phyloP scores from a whole-genome alignment of 2,329 filamentous ascomycete genomes.

The Endoconidiophora laricicola region DNA sequence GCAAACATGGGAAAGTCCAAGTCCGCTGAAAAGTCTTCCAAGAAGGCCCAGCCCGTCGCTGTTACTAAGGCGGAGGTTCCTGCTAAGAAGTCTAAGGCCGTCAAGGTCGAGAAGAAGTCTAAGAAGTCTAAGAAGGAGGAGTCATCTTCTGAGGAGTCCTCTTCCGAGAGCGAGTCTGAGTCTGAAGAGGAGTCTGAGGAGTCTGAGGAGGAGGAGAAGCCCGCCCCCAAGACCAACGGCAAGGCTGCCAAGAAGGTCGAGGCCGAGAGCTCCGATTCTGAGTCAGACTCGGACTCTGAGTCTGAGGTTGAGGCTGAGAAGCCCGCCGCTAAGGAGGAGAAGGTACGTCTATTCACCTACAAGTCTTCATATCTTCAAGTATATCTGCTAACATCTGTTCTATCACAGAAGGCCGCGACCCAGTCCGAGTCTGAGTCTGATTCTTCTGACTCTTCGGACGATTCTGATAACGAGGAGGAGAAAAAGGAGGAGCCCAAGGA shows the following conservation, averaged over 20 bases:
- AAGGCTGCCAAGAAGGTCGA: constrained; percentile 16
- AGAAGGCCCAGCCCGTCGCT: constrained; percentile 33
- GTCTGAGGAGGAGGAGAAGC: constrained; percentile 19
- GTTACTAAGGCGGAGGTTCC: constrained; percentile 20
- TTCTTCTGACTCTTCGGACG: constrained; percentile 19
- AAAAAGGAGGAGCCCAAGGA: constrained; percentile 20
- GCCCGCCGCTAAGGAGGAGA: constrained; percentile 16
- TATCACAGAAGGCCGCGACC: constrained; percentile 17
- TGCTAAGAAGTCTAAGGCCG: constrained; percentile 30
- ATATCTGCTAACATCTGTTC: constrained; percentile 17
- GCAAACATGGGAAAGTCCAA: constrained; percentile 50
- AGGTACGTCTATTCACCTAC: constrained; percentile 8
- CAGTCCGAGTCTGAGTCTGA: constrained; percentile 20
- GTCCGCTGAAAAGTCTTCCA: constrained; percentile 34
- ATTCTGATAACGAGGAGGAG: constrained; percentile 20
- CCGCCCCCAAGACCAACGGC: constrained; percentile 17
- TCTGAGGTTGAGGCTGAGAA: constrained; percentile 20
- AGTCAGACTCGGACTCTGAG: constrained; percentile 18
- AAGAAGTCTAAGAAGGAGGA: constrained; percentile 29
- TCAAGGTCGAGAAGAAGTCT: constrained; percentile 17
- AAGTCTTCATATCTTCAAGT: background rate
- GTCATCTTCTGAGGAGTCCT: constrained; percentile 21
- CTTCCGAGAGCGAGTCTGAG: constrained; percentile 23
- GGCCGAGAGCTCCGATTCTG: constrained; percentile 16
- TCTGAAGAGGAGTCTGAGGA: constrained; percentile 22